phyloP scores from a whole-genome alignment of 2,329 filamentous ascomycete species.

The Epichloe aotearoae region DNA sequence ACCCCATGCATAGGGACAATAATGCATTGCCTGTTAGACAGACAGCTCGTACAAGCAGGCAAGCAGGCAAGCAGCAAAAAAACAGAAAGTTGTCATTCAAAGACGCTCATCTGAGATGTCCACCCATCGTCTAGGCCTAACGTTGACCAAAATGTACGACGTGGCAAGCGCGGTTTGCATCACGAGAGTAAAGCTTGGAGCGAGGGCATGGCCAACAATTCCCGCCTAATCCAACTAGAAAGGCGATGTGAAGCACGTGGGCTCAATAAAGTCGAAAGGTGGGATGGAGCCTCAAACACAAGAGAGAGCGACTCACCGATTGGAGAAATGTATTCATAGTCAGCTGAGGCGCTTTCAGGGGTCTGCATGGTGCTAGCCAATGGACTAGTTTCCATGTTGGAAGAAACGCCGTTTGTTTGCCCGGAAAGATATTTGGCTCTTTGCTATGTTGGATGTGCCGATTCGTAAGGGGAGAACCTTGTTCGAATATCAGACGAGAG shows the following conservation, averaged over 20 bases:
- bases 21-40: neutral
- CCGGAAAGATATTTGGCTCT: neutral
- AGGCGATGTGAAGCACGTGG: conserved; percentile 30
- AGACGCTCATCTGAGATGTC: neutral
- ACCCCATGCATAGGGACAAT: neutral
- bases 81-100: neutral
- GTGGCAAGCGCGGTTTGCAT: neutral
- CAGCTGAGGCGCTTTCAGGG: conserved; percentile 31
- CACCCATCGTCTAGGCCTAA: neutral
- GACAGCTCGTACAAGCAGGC: neutral
- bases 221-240: conserved; percentile 20
- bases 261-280: conserved; percentile 4
- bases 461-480: conserved; percentile 9
- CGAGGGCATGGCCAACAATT: neutral
- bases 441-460: conserved; percentile 4
- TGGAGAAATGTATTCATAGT: conserved; percentile 34
- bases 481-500: neutral
- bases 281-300: neutral
- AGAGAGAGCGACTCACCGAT: conserved; percentile 34
- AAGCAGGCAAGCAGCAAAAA: neutral
- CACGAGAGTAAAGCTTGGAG: neutral
- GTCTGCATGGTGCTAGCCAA: conserved; percentile 22
- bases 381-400: conserved; percentile 25
- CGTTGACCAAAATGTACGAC: neutral
- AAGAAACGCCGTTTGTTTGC: neutral